These are phyloP conservation scores for Penicillium vulpinum DNA, from an alignment of 2,329 filamentous ascomycete genomes.

Conservation along the genomic window DNA sequence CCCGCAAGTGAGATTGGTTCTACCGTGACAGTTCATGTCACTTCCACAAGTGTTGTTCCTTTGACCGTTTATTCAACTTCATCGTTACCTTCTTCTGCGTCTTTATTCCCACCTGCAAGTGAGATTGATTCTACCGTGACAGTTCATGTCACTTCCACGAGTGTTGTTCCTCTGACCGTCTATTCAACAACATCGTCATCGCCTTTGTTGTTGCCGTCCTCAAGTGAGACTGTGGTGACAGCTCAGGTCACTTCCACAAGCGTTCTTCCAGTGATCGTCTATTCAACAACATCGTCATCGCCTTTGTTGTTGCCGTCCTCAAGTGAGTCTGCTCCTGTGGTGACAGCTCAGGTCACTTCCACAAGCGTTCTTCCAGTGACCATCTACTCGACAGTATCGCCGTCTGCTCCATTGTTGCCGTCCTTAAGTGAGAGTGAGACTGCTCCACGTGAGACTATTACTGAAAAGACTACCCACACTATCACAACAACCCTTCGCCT, in stretches of 20 bases:
- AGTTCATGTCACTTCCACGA: background rate
- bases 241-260: background rate
- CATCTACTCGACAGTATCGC: background rate
- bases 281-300: background rate
- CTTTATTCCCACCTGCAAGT: background rate
- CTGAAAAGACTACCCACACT: background rate
- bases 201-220: background rate
- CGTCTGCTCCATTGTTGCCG: background rate
- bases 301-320: background rate
- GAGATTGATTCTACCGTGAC: background rate
- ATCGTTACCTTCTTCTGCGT: background rate
- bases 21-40: background rate
- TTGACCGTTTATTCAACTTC: background rate
- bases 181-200: background rate
- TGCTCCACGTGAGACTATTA: background rate
- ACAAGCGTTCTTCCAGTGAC: background rate
- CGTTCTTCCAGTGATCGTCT: background rate
- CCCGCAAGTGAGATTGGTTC: background rate
- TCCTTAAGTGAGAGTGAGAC: background rate
- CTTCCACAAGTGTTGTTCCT: slow-evolving; percentile 1
- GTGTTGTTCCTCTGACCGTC: background rate
- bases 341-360: background rate
- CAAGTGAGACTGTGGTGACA: background rate
- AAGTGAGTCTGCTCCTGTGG: background rate
- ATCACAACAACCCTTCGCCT: background rate